These are phyloP conservation scores for Phoma sp. DNA, from an alignment of 2,329 filamentous ascomycete species.

Conservation along the genomic window DNA sequence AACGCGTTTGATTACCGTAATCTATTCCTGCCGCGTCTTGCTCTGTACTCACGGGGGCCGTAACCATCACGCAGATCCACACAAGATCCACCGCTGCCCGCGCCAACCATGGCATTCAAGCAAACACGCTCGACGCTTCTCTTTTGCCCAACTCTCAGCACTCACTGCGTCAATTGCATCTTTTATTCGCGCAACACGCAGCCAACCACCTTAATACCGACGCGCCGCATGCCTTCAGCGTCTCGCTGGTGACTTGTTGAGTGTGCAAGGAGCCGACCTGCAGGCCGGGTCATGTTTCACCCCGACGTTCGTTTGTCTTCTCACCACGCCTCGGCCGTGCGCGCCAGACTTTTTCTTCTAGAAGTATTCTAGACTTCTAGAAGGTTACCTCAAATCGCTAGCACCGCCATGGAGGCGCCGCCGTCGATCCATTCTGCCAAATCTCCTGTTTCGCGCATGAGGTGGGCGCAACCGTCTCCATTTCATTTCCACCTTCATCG, in stretches of 20 bases:
- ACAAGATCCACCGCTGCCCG: slow-evolving; percentile 9
- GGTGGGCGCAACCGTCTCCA: slow-evolving; percentile 24
- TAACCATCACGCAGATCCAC: slow-evolving; percentile 30
- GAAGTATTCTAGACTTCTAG: slow-evolving; percentile 39
- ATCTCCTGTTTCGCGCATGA: slow-evolving; percentile 29
- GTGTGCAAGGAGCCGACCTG: slow-evolving; percentile 5
- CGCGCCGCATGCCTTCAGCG: slow-evolving; percentile 7
- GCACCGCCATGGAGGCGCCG: slow-evolving; percentile 25
- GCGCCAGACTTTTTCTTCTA: slow-evolving; percentile 26
- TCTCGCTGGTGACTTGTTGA: slow-evolving; percentile 8
- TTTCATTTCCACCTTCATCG: slow-evolving; percentile 18
- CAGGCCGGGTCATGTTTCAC: slow-evolving; percentile 31
- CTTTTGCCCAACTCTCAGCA: slow-evolving; percentile 7
- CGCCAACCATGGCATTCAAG: slow-evolving; percentile 5
- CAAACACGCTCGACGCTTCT: slow-evolving; percentile 7
- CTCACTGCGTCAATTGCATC: slow-evolving; percentile 19
- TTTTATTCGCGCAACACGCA: slow-evolving; percentile 14
- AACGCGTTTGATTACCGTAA: slow-evolving; percentile 31
- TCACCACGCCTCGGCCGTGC: slow-evolving; percentile 27
- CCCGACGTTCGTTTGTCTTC: slow-evolving; percentile 18
- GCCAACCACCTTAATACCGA: background rate
- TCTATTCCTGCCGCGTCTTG: slow-evolving; percentile 29
- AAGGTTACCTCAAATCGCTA: slow-evolving; percentile 39
- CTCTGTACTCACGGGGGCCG: slow-evolving; percentile 7
- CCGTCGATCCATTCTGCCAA: slow-evolving; percentile 32